Base-by-base conservation (phyloP, 129 eudicot species). In the Artemisia annua region DNA sequence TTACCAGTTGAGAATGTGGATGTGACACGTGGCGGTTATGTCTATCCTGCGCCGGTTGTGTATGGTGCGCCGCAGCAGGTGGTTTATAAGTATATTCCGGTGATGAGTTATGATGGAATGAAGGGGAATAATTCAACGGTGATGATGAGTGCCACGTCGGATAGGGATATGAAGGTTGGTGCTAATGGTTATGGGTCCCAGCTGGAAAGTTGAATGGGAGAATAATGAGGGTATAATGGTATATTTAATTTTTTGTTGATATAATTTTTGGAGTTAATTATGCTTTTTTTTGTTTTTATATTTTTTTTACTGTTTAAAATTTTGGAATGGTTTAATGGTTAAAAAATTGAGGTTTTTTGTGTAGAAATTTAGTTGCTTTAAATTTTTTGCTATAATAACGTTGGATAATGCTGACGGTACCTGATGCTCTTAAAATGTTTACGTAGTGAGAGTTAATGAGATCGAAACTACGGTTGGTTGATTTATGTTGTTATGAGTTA, bases 51-150 rank as follows among this genome's bases (percentile, higher is more conserved):
- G 71, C 74, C 69, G 62, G 15, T 65, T 35, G 75, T 73, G 17
- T 83, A 70, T 43, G 69, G 46, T 69, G 11, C 22, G 22, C 22
- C 22, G n/a, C 88, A 81, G 72, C 77, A 84, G 86, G 88, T 82
- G 86, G 84, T 78, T 19, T 83, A 85, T 71, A 75, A 77, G 24
- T 75, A 56, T 68, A n/a, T n/a, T n/a, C n/a, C n/a, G n/a, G n/a
- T n/a, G n/a, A n/a, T n/a, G 82, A 71, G 82, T 72, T 78, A 71
- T 67, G 82, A 78, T 3, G 82, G 26, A 5, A 24, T 69, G 28
- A 50, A 53, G 16, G 72, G 26, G 70, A 72, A n/a, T n/a, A n/a
- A n/a, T n/a, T n/a, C n/a, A n/a, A n/a, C 72, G 80, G 74, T 17
- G 71, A 69, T 26, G 80, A 67, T 74, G 69, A 49, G 55, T 2